Conservation (phyloP, 768 basidiomycete genomes). For the Mycena vulgaris region DNA sequence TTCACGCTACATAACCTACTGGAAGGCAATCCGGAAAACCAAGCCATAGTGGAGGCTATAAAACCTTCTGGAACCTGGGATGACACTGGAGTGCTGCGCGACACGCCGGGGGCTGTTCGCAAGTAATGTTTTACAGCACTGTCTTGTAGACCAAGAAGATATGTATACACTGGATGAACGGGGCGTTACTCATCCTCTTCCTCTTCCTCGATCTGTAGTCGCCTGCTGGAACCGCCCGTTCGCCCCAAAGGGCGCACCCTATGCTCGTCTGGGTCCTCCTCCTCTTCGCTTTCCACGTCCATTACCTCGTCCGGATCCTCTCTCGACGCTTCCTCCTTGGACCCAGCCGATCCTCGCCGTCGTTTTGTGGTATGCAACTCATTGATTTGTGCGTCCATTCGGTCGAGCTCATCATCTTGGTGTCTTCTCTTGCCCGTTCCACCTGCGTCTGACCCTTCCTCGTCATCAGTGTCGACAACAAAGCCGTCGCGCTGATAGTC, state of each 20-base stretch:
- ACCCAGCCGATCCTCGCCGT: conserved; percentile 50
- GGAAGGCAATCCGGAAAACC: conserved; percentile 83
- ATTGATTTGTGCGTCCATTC: conserved; percentile 77
- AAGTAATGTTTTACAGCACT: conserved; percentile 42
- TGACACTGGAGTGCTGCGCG: conserved; percentile 67
- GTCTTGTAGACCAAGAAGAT: conserved; percentile 32
- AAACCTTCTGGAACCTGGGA: conserved; percentile 74
- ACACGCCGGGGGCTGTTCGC: conserved; percentile 52
- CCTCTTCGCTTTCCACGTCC: conserved; percentile 84
- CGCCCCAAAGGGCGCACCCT: conserved; percentile 72
- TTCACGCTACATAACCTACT: conserved; percentile 87
- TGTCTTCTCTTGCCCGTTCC: conserved; percentile 58
- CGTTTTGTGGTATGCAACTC: conserved; percentile 69
- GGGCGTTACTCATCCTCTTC: conserved; percentile 42
- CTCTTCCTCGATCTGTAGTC: conserved; percentile 77
- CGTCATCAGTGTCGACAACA: conserved; percentile 84
- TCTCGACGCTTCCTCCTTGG: conserved; percentile 50
- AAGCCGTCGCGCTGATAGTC: conserved; percentile 91
- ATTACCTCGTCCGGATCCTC: conserved; percentile 64
- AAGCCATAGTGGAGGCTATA: conserved; percentile 82
- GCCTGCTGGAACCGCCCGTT: conserved; percentile 66
- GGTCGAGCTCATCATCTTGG: conserved; percentile 67
- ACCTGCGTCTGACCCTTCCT: conserved; percentile 60
- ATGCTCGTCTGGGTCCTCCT: conserved; percentile 77
- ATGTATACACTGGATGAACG: conserved; percentile 26